A percentile compares a stretch with the other conserved stretches of the same genome.
phyloP scores from a whole-genome alignment of 2,329 filamentous ascomycete genomes.

The Xylariaceae sp. region DNA sequence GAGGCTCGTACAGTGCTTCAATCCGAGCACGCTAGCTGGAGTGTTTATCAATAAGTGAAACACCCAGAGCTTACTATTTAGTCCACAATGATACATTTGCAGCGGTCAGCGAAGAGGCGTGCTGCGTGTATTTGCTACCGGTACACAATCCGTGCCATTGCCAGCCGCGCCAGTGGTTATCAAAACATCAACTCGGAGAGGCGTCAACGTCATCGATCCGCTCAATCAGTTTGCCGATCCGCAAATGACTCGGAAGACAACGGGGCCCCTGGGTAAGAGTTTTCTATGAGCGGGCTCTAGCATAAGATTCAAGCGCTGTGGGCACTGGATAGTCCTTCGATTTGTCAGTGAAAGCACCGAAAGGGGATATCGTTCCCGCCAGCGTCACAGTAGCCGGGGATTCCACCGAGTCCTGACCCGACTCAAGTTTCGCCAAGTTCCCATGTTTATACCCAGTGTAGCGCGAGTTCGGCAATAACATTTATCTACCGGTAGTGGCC shows the following conservation, averaged over 20 bases:
- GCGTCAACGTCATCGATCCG: slow-evolving; percentile 22
- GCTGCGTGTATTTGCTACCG: slow-evolving; percentile 10
- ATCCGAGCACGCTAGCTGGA: slow-evolving; percentile 10
- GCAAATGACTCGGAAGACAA: slow-evolving; percentile 15
- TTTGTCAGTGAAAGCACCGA: too few relatives aligned
- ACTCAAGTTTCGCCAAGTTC: too few relatives aligned
- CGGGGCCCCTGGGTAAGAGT: slow-evolving; percentile 16
- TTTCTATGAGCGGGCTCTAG: slow-evolving; percentile 2
- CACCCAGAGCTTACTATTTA: slow-evolving; percentile 13
- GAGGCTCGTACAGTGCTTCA: slow-evolving; percentile 8
- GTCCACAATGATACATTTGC: not conserved
- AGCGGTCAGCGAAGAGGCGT: not conserved
- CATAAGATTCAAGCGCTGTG: too few relatives aligned
- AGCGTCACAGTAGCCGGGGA: too few relatives aligned
- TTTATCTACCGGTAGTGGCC: not conserved
- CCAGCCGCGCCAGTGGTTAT: not conserved
- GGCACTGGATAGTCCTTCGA: too few relatives aligned
- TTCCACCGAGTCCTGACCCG: not conserved
- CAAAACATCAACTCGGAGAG: slow-evolving; percentile 4
- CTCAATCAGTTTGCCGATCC: slow-evolving; percentile 1
- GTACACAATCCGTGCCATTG: not conserved
- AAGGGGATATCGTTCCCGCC: too few relatives aligned
- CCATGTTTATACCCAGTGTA: not conserved
- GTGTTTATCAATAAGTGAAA: slow-evolving; percentile 11
- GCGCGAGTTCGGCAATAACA: too few relatives aligned